Evolutionary conservation across 345 rosid species (phyloP).

Genomic region (Pugionium dolabratum): DNA sequence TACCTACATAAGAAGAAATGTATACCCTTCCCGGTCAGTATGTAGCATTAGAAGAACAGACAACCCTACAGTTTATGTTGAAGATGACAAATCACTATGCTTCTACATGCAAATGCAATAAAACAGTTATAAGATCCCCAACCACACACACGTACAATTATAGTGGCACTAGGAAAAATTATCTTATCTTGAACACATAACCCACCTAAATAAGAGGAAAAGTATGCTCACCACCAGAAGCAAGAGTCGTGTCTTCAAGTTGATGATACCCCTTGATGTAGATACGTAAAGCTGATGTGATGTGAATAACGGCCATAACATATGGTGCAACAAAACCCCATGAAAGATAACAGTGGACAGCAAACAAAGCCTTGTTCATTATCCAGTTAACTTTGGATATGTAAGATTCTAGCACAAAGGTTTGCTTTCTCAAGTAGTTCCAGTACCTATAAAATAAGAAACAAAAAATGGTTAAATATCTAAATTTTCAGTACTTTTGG

Average conservation of each 20-base stretch:
- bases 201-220: slow-evolving; percentile 33
- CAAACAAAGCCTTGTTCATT: slow-evolving; percentile 92
- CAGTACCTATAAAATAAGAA: slow-evolving; percentile 64
- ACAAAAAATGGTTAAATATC: slow-evolving; percentile 8
- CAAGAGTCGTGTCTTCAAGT: slow-evolving; percentile 55
- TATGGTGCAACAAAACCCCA: slow-evolving; percentile 96
- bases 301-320: slow-evolving; percentile 74
- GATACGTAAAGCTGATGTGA: slow-evolving; percentile 70
- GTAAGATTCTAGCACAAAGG: slow-evolving; percentile 97
- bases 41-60: slow-evolving; percentile 11
- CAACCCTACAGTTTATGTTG: slow-evolving; percentile 3
- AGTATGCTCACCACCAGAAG: slow-evolving; percentile 70
- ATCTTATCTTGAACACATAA: slow-evolving; percentile 20
- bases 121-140: slow-evolving; percentile 10
- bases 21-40: slow-evolving; percentile 38
- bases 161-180: slow-evolving; percentile 11
- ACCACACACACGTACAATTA: slow-evolving; percentile 1
- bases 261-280: slow-evolving; percentile 64
- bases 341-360: slow-evolving; percentile 84
- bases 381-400: slow-evolving; percentile 77
- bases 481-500: background rate
- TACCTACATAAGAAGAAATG: slow-evolving; percentile 53
- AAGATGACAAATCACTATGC: slow-evolving; percentile 7
- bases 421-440: slow-evolving; percentile 99
- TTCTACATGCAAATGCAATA: background rate